phyloP scores from a whole-genome alignment of 768 basidiomycete species.

The Thelephora ganbajun region DNA sequence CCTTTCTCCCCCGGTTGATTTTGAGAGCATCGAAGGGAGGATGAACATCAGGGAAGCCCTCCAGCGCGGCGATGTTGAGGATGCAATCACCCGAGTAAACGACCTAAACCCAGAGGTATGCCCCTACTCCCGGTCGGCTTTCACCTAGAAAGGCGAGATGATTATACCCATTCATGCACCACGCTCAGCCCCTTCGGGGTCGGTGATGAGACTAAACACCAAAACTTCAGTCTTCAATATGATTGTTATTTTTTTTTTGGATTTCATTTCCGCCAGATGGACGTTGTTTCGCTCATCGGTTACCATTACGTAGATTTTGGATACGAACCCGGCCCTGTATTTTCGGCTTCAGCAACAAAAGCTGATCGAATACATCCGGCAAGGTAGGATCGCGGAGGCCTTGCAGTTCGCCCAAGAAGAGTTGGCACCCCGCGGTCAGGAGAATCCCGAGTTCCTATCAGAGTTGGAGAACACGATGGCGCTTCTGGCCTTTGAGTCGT shows the following conservation, averaged over 20 bases:
- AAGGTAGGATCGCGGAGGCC: constrained; percentile 65
- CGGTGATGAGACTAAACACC: constrained; percentile 74
- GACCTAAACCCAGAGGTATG: constrained; percentile 95
- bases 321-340: constrained; percentile 85
- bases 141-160: constrained; percentile 29
- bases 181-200: constrained; percentile 73
- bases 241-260: constrained; percentile 28
- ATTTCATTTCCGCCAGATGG: neutral
- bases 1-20: constrained; percentile 64
- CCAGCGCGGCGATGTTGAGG: constrained; percentile 88
- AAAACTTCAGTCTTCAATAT: constrained; percentile 98
- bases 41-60: constrained; percentile 92
- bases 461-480: constrained; percentile 96
- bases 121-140: constrained; percentile 7
- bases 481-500: constrained; percentile 67
- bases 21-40: constrained; percentile 84
- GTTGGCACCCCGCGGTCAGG: constrained; percentile 88
- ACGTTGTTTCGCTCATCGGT: constrained; percentile 3
- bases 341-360: constrained; percentile 95
- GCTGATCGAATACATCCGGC: constrained; percentile 87
- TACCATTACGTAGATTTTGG: constrained; percentile 60
- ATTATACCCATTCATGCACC: constrained; percentile 99
- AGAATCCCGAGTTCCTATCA: constrained; percentile 82
- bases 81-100: constrained; percentile 90
- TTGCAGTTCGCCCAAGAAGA: constrained; percentile 87